Percentiles rank a stretch among this genome's conserved stretches.
Evolutionary conservation across 106 monocot species (phyloP).

Genomic region (Alisma plantagoaquatica): DNA sequence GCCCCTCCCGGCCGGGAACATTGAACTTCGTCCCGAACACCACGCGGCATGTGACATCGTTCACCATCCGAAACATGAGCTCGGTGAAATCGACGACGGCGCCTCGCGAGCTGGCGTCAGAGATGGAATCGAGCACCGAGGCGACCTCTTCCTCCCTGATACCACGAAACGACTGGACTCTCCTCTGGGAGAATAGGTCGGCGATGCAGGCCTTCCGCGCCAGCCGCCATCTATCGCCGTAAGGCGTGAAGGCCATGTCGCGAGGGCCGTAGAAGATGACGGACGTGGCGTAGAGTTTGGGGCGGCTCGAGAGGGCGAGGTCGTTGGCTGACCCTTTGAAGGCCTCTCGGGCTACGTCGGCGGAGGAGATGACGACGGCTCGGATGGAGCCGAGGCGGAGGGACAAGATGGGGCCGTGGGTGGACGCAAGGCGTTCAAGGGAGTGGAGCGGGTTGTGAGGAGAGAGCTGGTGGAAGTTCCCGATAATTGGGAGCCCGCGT

Average conservation of each 20-base stretch:
- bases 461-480: slow-evolving; percentile 25
- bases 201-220: slow-evolving; percentile 7
- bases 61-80: slow-evolving; percentile 1
- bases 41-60: slow-evolving; percentile 4
- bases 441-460: slow-evolving; percentile 2
- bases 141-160: slow-evolving; percentile 16
- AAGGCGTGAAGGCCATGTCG: slow-evolving; percentile 17
- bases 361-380: slow-evolving; percentile 9
- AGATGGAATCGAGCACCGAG: slow-evolving; percentile 6
- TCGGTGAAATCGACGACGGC: slow-evolving; percentile 8
- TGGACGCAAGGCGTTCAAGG: slow-evolving; percentile 1
- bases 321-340: slow-evolving; percentile 11
- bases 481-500: slow-evolving; percentile 7
- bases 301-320: slow-evolving; percentile 9
- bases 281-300: neutral
- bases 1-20: too few relatives aligned
- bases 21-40: neutral
- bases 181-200: slow-evolving; percentile 19
- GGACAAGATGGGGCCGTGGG: slow-evolving; percentile 16
- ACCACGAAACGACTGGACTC: slow-evolving; percentile 11
- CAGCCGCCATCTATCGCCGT: slow-evolving; percentile 16
- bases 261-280: neutral
- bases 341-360: slow-evolving; percentile 4
- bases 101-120: neutral
- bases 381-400: slow-evolving; percentile 7